Conservation (phyloP, 2,329 filamentous ascomycete genomes). For the Achaetomium macrosporum region DNA sequence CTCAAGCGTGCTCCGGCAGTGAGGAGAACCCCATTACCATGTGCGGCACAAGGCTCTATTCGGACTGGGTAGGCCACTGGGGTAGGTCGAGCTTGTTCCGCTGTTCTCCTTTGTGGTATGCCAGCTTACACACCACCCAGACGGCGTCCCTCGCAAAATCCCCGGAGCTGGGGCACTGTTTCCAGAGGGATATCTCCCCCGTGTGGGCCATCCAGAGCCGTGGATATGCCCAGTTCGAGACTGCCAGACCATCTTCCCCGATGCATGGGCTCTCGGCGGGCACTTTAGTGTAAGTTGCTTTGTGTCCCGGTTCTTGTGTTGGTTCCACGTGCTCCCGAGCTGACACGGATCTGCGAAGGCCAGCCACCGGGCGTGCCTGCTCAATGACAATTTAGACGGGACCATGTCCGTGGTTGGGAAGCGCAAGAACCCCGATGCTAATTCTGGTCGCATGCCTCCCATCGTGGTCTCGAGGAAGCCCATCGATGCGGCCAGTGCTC, state of each 20-base stretch:
- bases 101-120: neutral
- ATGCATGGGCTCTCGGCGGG: conserved; percentile 13
- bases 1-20: neutral
- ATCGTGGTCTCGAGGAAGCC: conserved; percentile 16
- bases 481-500: conserved; percentile 6
- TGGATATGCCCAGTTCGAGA: conserved; percentile 20
- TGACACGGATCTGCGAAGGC: conserved; percentile 1
- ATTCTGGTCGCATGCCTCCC: conserved; percentile 10
- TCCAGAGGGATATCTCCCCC: conserved; percentile 15
- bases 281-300: conserved; percentile 20
- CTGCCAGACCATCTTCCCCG: conserved; percentile 14
- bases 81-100: neutral
- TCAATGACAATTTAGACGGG: conserved; percentile 20
- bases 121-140: neutral
- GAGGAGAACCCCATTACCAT: conserved; percentile 4
- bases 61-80: conserved; percentile 12
- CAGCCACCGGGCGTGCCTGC: conserved; percentile 13
- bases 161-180: conserved; percentile 17
- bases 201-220: neutral
- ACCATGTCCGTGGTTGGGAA: conserved; percentile 13
- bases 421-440: conserved; percentile 9
- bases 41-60: conserved; percentile 12
- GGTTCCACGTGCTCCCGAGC: neutral
- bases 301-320: neutral
- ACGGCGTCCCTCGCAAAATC: conserved; percentile 1